Conservation (phyloP, 805 yeast genomes). For the Suhomyces emberorum region DNA sequence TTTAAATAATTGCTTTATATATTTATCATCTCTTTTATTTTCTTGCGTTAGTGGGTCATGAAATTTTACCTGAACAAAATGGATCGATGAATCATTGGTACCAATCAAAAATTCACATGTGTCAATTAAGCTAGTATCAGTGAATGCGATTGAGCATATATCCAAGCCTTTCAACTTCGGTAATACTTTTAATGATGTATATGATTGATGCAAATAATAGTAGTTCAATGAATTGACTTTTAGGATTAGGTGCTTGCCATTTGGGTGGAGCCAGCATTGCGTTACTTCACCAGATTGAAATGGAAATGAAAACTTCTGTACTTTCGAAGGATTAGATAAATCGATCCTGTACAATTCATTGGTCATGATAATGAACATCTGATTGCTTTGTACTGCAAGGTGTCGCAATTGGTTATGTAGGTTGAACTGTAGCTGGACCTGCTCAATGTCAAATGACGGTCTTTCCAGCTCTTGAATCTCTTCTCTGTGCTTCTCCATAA, state of each 20-base stretch:
- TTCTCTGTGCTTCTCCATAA: too few relatives aligned
- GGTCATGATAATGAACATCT: conserved; percentile 30
- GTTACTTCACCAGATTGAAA: conserved; percentile 13
- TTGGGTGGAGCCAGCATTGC: conserved; percentile 36
- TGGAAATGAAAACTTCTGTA: conserved; percentile 22
- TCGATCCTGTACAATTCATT: conserved; percentile 28
- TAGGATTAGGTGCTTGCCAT: conserved; percentile 32
- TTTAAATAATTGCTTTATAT: conserved; percentile 26
- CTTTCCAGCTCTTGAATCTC: too few relatives aligned
- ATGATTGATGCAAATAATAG: conserved; percentile 31
- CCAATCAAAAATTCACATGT: conserved; percentile 32
- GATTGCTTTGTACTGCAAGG: conserved; percentile 30
- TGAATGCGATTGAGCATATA: conserved; percentile 24
- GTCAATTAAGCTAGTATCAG: conserved; percentile 6
- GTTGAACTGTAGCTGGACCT: conserved; percentile 39
- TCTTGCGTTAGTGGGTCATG: conserved; percentile 25
- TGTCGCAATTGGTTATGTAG: conserved; percentile 22
- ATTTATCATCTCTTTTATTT: conserved; percentile 37
- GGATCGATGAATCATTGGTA: conserved; percentile 28
- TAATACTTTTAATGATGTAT: conserved; percentile 30
- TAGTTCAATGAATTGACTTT: conserved; percentile 23
- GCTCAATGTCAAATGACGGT: conserved; percentile 31
- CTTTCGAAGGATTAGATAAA: conserved; percentile 34
- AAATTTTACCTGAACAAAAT: conserved; percentile 23
- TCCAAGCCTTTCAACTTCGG: conserved; percentile 30